phyloP scores from a whole-genome alignment of 1,284 basidiomycete species.

The Hortiboletus rubellus region DNA sequence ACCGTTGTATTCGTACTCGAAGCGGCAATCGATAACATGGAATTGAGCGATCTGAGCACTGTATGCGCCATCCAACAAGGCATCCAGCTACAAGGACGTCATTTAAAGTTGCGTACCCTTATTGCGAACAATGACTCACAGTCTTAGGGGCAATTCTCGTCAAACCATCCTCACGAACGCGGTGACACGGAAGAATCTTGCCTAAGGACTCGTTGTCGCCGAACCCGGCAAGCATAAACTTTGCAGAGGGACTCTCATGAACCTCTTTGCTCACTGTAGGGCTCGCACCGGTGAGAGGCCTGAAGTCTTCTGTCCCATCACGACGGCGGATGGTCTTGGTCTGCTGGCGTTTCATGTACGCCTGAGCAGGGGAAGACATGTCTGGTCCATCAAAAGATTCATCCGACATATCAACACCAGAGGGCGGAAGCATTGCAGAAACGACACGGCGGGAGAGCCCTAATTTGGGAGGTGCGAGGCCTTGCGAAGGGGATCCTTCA shows the following conservation, averaged over 20 bases:
- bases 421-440: slow-evolving; percentile 65
- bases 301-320: slow-evolving; percentile 77
- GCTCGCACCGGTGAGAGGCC: slow-evolving; percentile 62
- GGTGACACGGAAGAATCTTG: slow-evolving; percentile 92
- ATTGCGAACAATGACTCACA: slow-evolving; percentile 46
- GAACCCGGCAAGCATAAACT: slow-evolving; percentile 65
- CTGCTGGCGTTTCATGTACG: slow-evolving; percentile 72
- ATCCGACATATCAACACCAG: slow-evolving; percentile 50
- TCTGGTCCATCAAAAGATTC: slow-evolving; percentile 63
- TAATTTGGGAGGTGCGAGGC: slow-evolving; percentile 26
- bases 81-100: slow-evolving; percentile 56
- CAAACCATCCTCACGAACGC: slow-evolving; percentile 91
- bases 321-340: slow-evolving; percentile 70
- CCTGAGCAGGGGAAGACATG: slow-evolving; percentile 74
- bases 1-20: slow-evolving; percentile 94
- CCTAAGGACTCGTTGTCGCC: slow-evolving; percentile 92
- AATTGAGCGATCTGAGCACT: slow-evolving; percentile 63
- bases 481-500: slow-evolving; percentile 22
- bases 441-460: slow-evolving; percentile 67
- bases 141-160: slow-evolving; percentile 87
- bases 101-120: slow-evolving; percentile 1
- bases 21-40: slow-evolving; percentile 93
- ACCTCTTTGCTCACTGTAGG: slow-evolving; percentile 45
- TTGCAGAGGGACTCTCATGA: slow-evolving; percentile 57
- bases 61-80: slow-evolving; percentile 74